Evolutionary conservation across 257 asterid genomes (phyloP), one percentile per base, ranked within the genome.

Genomic region (Nicotiana attenuata): DNA sequence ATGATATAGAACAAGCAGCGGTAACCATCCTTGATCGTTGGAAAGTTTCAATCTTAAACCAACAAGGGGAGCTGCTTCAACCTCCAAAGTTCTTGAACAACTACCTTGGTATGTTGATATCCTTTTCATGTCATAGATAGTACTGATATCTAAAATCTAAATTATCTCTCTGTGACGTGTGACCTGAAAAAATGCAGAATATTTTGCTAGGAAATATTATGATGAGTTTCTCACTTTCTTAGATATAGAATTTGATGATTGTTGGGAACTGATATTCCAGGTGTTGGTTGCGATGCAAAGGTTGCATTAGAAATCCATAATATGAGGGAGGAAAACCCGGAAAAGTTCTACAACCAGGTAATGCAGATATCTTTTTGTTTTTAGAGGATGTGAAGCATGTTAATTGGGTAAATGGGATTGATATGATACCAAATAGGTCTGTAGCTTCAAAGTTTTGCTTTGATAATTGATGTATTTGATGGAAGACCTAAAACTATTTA

Each of bases 241-340:
- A 45, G 60, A 45, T 71, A 73, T 73, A 24, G 14, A 73, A 22
- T 61, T 60, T 82, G 63, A 50, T 45, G 55, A 57, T 22, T 75
- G 60, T 11, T 26, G 45, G 2, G 24, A 24, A 22, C 28, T 75
- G 64, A 75, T 75, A 24, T 26, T 75, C 80, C 89, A 96, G 99
- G 99, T 87, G 98, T 96, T 84, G 99, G 99, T 82, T 96, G 98
- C 26, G 99, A 96, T 92, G 99, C 99, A 57, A 96, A 96, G 89
- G 99, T 96, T 89, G 98, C 99, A 85, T 84, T 96, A 85, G 98
- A 96, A 82, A 94, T 96, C 82, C 99, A 96, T 87, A 96, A 96
- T 87, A 82, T 96, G 85, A 92, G 98, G 86, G 99, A 96, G 87
- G 99, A 96, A 91, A 96, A 96, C 89, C 99, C 99, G 7, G 99